Conservation (phyloP, 1,139 yeast genomes). For the Ogataea hybrid region DNA sequence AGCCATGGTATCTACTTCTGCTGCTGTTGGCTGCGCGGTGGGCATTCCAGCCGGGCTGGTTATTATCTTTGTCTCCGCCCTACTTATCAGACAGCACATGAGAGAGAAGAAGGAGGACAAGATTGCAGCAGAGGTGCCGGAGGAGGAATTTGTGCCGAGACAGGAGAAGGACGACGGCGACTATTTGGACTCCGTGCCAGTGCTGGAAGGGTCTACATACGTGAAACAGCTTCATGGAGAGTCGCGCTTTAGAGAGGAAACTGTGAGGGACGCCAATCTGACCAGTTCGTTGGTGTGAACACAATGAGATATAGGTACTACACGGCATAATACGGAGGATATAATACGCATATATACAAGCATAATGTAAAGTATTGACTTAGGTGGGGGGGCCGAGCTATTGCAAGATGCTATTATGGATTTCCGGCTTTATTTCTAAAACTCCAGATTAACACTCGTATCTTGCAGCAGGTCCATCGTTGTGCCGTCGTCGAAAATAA, state of each 20-base stretch:
- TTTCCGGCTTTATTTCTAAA: constrained; percentile 7
- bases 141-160: constrained; percentile 1
- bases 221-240: constrained; percentile 25
- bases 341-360: constrained; percentile 5
- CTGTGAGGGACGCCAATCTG: not conserved
- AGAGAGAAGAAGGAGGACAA: constrained; percentile 36
- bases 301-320: not conserved
- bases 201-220: constrained; percentile 19
- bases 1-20: constrained; percentile 29
- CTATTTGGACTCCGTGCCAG: constrained; percentile 6
- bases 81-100: constrained; percentile 37
- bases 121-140: constrained; percentile 14
- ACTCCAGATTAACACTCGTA: constrained; percentile 38
- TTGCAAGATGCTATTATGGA: not conserved
- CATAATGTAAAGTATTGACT: not conserved
- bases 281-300: not conserved
- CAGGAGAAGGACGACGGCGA: constrained; percentile 2
- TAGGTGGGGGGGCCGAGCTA: too few relatives aligned
- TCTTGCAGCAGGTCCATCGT: constrained; percentile 53
- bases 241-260: constrained; percentile 6
- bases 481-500: constrained; percentile 42
- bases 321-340: too few relatives aligned
- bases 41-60: constrained; percentile 44
- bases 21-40: constrained; percentile 50
- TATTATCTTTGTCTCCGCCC: constrained; percentile 34